Conservation (phyloP, 208 protist species). For the Trypanosoma theileri region DNA sequence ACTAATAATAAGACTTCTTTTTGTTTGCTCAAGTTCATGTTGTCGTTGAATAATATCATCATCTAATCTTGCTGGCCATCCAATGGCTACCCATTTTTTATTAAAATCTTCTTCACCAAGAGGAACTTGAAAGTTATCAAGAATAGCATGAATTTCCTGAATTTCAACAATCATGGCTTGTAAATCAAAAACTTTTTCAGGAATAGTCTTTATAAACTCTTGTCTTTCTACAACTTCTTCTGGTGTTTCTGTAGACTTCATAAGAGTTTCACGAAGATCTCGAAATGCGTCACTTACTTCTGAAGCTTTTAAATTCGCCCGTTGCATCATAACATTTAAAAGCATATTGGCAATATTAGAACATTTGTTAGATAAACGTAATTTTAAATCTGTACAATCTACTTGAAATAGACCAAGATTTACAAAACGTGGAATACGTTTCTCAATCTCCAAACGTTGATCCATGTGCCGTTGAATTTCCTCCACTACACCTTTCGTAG, state of each 20-base stretch:
- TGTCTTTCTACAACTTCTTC: slow-evolving; percentile 89
- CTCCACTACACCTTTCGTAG: slow-evolving; percentile 66
- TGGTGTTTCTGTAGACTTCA: slow-evolving; percentile 75
- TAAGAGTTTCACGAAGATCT: slow-evolving; percentile 62
- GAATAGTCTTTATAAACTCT: slow-evolving; percentile 89
- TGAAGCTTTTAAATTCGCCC: slow-evolving; percentile 69
- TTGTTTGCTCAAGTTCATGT: slow-evolving; percentile 91
- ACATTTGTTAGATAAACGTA: slow-evolving; percentile 77
- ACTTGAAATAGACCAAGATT: slow-evolving; percentile 82
- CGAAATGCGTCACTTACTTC: slow-evolving; percentile 67
- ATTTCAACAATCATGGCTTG: slow-evolving; percentile 73
- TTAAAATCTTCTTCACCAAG: slow-evolving; percentile 94
- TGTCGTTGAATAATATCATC: slow-evolving; percentile 89
- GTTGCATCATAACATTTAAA: slow-evolving; percentile 75
- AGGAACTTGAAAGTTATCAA: slow-evolving; percentile 90
- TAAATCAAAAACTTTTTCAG: slow-evolving; percentile 85
- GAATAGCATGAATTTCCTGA: slow-evolving; percentile 78
- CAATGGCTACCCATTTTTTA: slow-evolving; percentile 89
- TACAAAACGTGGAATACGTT: slow-evolving; percentile 56
- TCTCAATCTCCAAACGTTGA: slow-evolving; percentile 55
- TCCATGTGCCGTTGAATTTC: slow-evolving; percentile 75
- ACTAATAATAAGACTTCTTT: slow-evolving; percentile 80
- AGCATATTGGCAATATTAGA: slow-evolving; percentile 50
- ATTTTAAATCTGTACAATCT: slow-evolving; percentile 75
- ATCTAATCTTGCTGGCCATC: slow-evolving; percentile 89